Percentiles rank a stretch among this genome's conserved stretches.
Conservation (phyloP, 306 rosid species). For the Vicia faba region DNA sequence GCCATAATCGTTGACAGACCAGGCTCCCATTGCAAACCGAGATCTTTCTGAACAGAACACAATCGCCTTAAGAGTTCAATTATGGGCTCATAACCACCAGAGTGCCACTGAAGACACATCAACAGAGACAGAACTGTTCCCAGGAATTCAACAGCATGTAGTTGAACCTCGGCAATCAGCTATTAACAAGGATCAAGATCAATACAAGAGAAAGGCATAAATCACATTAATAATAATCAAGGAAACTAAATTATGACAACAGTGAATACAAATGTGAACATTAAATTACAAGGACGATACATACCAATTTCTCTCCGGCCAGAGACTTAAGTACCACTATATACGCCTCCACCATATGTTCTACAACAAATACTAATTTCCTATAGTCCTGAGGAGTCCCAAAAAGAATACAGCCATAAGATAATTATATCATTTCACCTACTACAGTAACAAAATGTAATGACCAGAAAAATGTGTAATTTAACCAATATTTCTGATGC, state of each 20-base stretch:
- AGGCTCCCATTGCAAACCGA: conserved; percentile 67
- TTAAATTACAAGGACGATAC: conserved; percentile 47
- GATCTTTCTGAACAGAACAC: conserved; percentile 69
- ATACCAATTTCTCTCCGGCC: conserved; percentile 63
- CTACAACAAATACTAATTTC: conserved; percentile 55
- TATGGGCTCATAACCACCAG: conserved; percentile 60
- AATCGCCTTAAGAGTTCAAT: conserved; percentile 67
- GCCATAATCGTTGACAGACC: conserved; percentile 55
- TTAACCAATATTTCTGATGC: conserved; percentile 27
- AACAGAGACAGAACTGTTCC: conserved; percentile 62
- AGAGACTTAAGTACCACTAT: conserved; percentile 60
- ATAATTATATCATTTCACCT: conserved; percentile 12
- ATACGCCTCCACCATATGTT: conserved; percentile 69
- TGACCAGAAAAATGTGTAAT: conserved; percentile 11
- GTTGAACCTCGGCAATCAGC: conserved; percentile 74
- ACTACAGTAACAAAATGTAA: conserved; percentile 29
- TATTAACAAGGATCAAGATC: conserved; percentile 41
- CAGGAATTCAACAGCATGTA: conserved; percentile 61
- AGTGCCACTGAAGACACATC: conserved; percentile 53
- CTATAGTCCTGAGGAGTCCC: conserved; percentile 61
- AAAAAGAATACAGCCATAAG: conserved; percentile 31
- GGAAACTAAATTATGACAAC: conserved; percentile 16
- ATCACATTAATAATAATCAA: conserved; percentile 20
- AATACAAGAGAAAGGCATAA: conserved; percentile 17
- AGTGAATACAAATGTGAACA: conserved; percentile 19